Conservation (phyloP, 495 filamentous ascomycete genomes). For the Elasticomyces elasticus region DNA sequence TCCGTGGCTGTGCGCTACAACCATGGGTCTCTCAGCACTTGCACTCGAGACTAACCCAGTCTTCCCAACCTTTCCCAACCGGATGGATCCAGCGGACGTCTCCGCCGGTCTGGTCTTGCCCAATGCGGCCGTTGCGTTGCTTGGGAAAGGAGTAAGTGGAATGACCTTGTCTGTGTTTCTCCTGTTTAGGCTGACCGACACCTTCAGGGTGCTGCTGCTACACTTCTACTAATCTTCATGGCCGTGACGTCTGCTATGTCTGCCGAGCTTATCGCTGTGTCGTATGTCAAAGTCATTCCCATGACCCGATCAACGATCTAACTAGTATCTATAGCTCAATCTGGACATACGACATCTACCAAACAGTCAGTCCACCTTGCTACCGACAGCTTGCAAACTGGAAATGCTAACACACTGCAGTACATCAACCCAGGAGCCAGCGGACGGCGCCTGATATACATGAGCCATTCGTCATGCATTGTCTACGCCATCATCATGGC, state of each 20-base stretch:
- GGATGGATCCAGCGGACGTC: conserved; percentile 67
- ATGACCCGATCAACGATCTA: too few relatives aligned
- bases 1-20: conserved; percentile 85
- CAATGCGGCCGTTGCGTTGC: conserved; percentile 76
- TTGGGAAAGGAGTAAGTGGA: conserved; percentile 80
- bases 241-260: conserved; percentile 87
- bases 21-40: conserved; percentile 84
- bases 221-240: conserved; percentile 87
- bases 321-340: too few relatives aligned
- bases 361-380: conserved; percentile 27
- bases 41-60: conserved; percentile 65
- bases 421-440: conserved; percentile 46
- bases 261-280: conserved; percentile 86
- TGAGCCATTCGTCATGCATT: conserved; percentile 68
- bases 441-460: conserved; percentile 74
- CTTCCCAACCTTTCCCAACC: conserved; percentile 62
- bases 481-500: conserved; percentile 77
- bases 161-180: too few relatives aligned
- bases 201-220: conserved; percentile 77
- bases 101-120: conserved; percentile 81
- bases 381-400: background rate
- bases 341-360: conserved; percentile 79
- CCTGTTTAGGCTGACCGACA: too few relatives aligned
- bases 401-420: background rate
- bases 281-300: too few relatives aligned